Percentiles rank a stretch among this genome's conserved stretches.
These are phyloP conservation scores for Conringia planisiliqua DNA, from an alignment of 345 rosid genomes.

Conservation along the genomic window DNA sequence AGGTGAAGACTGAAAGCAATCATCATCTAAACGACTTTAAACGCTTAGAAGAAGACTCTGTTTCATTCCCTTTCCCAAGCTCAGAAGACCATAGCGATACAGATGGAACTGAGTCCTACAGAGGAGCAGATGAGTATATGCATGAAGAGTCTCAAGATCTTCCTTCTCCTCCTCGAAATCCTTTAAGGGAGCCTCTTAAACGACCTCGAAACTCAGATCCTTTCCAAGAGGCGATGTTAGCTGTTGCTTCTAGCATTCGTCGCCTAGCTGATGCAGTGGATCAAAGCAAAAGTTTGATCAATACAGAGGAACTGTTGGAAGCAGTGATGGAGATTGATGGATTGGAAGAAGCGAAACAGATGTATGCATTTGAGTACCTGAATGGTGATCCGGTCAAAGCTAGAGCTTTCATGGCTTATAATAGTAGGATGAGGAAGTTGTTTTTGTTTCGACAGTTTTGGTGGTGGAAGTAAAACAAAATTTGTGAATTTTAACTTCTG, in stretches of 20 bases:
- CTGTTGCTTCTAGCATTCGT: constrained; percentile 68
- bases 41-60: constrained; percentile 68
- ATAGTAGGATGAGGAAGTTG: constrained; percentile 66
- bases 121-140: constrained; percentile 45
- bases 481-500: neutral
- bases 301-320: constrained; percentile 57
- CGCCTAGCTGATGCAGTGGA: constrained; percentile 75
- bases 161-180: constrained; percentile 53
- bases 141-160: constrained; percentile 53
- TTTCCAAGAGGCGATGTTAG: constrained; percentile 69
- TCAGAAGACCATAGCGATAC: constrained; percentile 65
- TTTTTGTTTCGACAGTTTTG: constrained; percentile 81
- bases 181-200: constrained; percentile 54
- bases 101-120: constrained; percentile 77
- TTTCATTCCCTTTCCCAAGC: constrained; percentile 57
- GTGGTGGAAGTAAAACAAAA: constrained; percentile 71
- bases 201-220: constrained; percentile 55
- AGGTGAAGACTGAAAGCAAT: constrained; percentile 53
- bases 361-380: constrained; percentile 85
- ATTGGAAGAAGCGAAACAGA: constrained; percentile 79
- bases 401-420: constrained; percentile 77
- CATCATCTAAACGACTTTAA: constrained; percentile 38
- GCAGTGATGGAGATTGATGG: constrained; percentile 90
- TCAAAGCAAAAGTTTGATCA: constrained; percentile 44
- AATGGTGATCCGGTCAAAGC: constrained; percentile 86